phyloP scores from a whole-genome alignment of 768 basidiomycete species.

The Porpolomopsis calyptriformis region DNA sequence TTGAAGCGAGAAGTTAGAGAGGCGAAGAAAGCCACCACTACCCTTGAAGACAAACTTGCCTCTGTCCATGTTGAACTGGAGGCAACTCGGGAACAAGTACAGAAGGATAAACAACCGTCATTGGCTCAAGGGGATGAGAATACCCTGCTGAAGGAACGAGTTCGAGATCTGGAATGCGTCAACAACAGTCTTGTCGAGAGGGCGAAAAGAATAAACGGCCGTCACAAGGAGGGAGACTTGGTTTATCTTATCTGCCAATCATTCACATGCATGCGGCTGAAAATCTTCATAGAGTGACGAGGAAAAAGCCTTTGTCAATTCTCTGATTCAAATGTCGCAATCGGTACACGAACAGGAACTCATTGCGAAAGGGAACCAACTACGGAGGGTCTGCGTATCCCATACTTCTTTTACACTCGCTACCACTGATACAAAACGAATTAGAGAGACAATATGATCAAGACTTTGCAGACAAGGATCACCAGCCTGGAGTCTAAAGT shows the following conservation, averaged over 20 bases:
- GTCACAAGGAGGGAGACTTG: slow-evolving; percentile 38
- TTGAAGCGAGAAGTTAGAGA: slow-evolving; percentile 13
- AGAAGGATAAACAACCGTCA: slow-evolving; percentile 1
- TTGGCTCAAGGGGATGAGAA: slow-evolving; percentile 7
- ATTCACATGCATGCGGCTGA: background rate
- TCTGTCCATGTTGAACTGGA: slow-evolving; percentile 10
- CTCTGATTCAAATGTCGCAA: slow-evolving; percentile 34
- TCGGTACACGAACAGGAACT: slow-evolving; percentile 42
- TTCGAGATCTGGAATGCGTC: slow-evolving; percentile 14
- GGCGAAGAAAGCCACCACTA: slow-evolving; percentile 10
- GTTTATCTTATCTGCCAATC: slow-evolving; percentile 23
- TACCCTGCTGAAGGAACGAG: slow-evolving; percentile 11
- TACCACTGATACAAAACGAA: slow-evolving; percentile 7
- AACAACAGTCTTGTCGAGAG: slow-evolving; percentile 19
- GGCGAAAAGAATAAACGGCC: slow-evolving; percentile 21
- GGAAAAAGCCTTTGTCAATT: slow-evolving; percentile 40
- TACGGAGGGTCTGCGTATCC: slow-evolving; percentile 33
- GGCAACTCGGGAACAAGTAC: background rate
- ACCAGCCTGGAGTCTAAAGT: slow-evolving; percentile 35
- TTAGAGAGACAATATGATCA: slow-evolving; percentile 40
- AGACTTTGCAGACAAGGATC: slow-evolving; percentile 34
- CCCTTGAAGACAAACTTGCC: slow-evolving; percentile 11
- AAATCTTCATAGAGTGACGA: slow-evolving; percentile 28
- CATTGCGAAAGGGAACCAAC: slow-evolving; percentile 45
- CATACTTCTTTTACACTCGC: background rate